These are phyloP conservation scores for Microthlaspi erraticum DNA, from an alignment of 345 rosid species.

Conservation along the genomic window DNA sequence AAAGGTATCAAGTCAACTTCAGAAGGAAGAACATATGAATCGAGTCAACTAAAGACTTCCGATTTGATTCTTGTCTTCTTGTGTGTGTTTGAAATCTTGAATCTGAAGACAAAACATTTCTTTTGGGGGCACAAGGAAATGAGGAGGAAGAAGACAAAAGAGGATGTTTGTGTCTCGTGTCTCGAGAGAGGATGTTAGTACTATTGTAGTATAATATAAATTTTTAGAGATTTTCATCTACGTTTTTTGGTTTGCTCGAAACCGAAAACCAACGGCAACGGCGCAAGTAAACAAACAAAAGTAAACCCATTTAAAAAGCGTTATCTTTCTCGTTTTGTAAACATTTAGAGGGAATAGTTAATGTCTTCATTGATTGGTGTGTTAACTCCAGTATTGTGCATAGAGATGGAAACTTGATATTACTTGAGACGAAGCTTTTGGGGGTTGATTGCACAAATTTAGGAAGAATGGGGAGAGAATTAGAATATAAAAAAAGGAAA, in stretches of 20 bases:
- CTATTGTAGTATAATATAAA: constrained; percentile 11
- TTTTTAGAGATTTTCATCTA: constrained; percentile 15
- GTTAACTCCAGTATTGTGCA: constrained; percentile 35
- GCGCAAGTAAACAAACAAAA: constrained; percentile 21
- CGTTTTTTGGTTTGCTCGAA: constrained; percentile 42
- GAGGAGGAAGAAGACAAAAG: constrained; percentile 45
- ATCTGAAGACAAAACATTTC: constrained; percentile 37
- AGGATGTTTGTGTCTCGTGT: constrained; percentile 39
- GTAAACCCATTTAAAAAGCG: neutral
- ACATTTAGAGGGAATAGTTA: constrained; percentile 26
- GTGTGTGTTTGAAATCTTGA: constrained; percentile 17
- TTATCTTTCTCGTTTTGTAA: neutral
- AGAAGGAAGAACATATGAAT: constrained; percentile 7
- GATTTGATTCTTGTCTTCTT: neutral
- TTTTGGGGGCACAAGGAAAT: constrained; percentile 25
- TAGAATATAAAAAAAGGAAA: constrained; percentile 10
- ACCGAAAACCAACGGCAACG: constrained; percentile 46
- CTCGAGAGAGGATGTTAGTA: constrained; percentile 39
- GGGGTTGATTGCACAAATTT: constrained; percentile 42
- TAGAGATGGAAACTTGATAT: constrained; percentile 30
- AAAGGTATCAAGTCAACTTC: constrained; percentile 28
- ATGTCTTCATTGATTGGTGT: constrained; percentile 28
- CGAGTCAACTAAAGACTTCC: neutral
- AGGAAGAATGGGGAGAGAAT: constrained; percentile 19
- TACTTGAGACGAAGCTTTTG: constrained; percentile 18